Evolutionary conservation across 2,329 filamentous ascomycete genomes (phyloP).

Genomic region (Exophiala mesophila): DNA sequence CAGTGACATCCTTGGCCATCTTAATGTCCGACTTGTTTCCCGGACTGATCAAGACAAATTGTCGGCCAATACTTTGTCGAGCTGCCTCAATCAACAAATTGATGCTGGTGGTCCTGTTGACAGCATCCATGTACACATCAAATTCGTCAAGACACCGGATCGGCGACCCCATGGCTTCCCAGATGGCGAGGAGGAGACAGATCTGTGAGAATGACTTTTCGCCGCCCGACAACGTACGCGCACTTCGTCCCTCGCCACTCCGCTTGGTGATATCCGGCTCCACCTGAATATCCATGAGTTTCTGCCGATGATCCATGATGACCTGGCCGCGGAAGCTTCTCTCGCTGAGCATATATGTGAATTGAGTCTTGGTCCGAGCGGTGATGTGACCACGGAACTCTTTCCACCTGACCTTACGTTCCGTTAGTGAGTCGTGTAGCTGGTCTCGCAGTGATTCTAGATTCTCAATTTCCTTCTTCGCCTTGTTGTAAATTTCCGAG

Average conservation of each 20-base stretch:
- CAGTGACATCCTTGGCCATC: conserved; percentile 40
- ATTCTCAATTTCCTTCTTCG: conserved; percentile 36
- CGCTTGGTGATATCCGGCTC: conserved; percentile 66
- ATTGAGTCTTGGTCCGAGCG: conserved; percentile 76
- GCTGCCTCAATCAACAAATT: conserved; percentile 91
- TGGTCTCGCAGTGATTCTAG: conserved; percentile 39
- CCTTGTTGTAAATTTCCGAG: conserved; percentile 34
- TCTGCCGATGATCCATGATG: conserved; percentile 68
- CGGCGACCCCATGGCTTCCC: conserved; percentile 97
- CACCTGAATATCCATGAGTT: conserved; percentile 71
- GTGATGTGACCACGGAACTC: conserved; percentile 81
- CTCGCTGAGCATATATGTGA: conserved; percentile 83
- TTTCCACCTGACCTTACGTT: conserved; percentile 71
- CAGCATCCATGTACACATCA: conserved; percentile 98
- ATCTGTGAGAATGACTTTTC: conserved; percentile 98
- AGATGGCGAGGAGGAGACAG: conserved; percentile 84
- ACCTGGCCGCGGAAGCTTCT: conserved; percentile 82
- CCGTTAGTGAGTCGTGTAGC: conserved; percentile 57
- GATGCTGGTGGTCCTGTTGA: conserved; percentile 89
- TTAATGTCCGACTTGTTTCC: conserved; percentile 64
- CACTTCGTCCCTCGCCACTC: conserved; percentile 67
- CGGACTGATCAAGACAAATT: conserved; percentile 95
- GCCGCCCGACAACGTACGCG: conserved; percentile 88
- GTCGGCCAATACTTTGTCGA: conserved; percentile 76
- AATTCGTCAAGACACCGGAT: conserved; percentile 96